Conservation (phyloP, 805 yeast genomes). For the Debaryomyces maramus region DNA sequence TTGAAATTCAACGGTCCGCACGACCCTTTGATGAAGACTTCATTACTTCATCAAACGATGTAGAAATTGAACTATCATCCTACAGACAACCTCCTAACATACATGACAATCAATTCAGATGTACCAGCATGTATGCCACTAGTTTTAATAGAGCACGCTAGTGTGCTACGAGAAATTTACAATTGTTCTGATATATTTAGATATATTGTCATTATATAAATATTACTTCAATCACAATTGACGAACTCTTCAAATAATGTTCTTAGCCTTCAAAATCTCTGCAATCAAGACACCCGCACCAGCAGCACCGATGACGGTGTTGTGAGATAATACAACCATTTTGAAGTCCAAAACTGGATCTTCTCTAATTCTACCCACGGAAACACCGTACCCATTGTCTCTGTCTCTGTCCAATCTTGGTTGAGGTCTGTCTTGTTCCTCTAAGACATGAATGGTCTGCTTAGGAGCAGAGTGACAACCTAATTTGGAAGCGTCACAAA, state of each 20-base stretch:
- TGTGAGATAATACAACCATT: conserved; percentile 97
- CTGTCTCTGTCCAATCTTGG: conserved; percentile 96
- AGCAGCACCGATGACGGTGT: conserved; percentile 97
- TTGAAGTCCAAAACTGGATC: conserved; percentile 93
- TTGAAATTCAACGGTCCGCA: not conserved
- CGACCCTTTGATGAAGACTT: no score
- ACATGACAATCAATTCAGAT: no score
- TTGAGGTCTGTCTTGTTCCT: conserved; percentile 92
- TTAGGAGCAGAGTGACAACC: conserved; percentile 93
- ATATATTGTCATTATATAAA: no score
- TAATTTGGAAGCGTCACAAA: conserved; percentile 76
- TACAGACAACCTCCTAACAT: no score
- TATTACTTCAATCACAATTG: no score
- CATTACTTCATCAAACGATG: no score
- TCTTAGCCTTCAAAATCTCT: conserved; percentile 79
- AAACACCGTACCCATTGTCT: conserved; percentile 89
- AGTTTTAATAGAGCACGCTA: no score
- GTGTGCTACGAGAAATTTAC: no score
- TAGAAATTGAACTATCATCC: no score
- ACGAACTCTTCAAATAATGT: conserved; percentile 51
- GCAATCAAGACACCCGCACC: conserved; percentile 97
- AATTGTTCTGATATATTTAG: no score
- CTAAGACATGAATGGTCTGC: conserved; percentile 87
- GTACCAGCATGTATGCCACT: no score
- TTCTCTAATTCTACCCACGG: conserved; percentile 91